phyloP scores from a whole-genome alignment of 805 yeast genomes.

The Hyphopichia homilentoma region DNA sequence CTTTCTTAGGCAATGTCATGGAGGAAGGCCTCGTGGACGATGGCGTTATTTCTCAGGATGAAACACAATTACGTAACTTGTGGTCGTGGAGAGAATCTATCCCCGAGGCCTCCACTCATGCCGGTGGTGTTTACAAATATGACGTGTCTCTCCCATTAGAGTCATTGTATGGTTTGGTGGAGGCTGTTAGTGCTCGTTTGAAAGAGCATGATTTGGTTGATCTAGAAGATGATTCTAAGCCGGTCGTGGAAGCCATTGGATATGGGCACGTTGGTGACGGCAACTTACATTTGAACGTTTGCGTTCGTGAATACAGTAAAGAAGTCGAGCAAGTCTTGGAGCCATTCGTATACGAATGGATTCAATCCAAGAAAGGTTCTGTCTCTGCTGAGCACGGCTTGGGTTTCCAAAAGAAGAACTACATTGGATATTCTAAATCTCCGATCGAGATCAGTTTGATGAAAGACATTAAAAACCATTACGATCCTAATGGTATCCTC shows the following conservation, averaged over 20 bases:
- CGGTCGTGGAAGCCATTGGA: constrained; percentile 88
- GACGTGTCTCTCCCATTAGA: constrained; percentile 89
- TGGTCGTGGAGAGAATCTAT: constrained; percentile 97
- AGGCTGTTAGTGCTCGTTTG: constrained; percentile 65
- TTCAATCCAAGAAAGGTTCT: constrained; percentile 70
- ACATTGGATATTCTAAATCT: constrained; percentile 79
- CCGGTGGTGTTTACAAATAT: constrained; percentile 95
- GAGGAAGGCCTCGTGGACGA: constrained; percentile 82
- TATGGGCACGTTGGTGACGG: constrained; percentile 99
- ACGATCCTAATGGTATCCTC: constrained; percentile 87
- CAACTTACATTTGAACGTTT: constrained; percentile 88
- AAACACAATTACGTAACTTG: constrained; percentile 72
- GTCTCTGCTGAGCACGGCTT: constrained; percentile 97
- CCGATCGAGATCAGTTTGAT: constrained; percentile 68
- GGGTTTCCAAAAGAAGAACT: constrained; percentile 94
- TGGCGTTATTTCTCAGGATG: constrained; percentile 96
- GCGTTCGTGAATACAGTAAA: constrained; percentile 79
- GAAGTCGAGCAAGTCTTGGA: constrained; percentile 78
- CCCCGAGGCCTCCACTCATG: constrained; percentile 80
- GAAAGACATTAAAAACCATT: constrained; percentile 72
- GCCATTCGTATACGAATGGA: constrained; percentile 95
- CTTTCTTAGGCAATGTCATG: constrained; percentile 79
- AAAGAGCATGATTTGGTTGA: constrained; percentile 56
- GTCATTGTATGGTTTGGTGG: constrained; percentile 78
- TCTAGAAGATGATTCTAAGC: constrained; percentile 55